Base-by-base conservation (phyloP, 1,284 basidiomycete species). In the Cryptococcus sp. region DNA sequence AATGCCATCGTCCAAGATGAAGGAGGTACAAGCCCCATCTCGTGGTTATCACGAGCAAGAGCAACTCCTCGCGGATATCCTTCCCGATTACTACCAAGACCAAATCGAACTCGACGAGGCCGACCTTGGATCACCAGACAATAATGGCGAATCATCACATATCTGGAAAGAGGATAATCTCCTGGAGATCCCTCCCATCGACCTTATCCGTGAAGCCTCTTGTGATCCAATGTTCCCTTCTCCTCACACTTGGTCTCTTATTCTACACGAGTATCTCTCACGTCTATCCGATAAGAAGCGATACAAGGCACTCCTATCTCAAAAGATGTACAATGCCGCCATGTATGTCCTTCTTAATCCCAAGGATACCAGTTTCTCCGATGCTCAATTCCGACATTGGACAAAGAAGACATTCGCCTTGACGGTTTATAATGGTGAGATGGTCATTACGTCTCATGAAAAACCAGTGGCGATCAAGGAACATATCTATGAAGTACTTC, bases 301-400 rank as follows among this genome's bases (percentile, higher is more conserved):
- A 43, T 80, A 81, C 50, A 88, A 87, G 72, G 84, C 85, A 8
- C 81, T 89, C 56, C 84, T 89, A 70, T 83, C 83, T 10, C 85
- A 85, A 64, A 76, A 74, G 14, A 79, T 84, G 78, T 87, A 88
- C 66, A 83, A 86, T 73, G 77, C 82, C 53, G 83, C 88, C 71
- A 84, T 85, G 80, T 80, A 82, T 59, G 82, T 85, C 32, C 77
- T 89, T 14, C 79, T 82, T 43, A 75, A 80, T 53, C 79, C 80
- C 15, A 76, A 81, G 4, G 70, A 76, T 33, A 76, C 79, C 60
- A 47, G 70, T 44, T 63, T 78, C 48, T 80, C 82, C 59, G 83
- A 81, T 4, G 79, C 85, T 1, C 84, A 86, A 63, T 89, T 89
- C 70, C 82, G 86, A 47, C 88, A 84, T 74, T 89, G 88, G 87